Percentiles rank a stretch among this genome's conserved stretches.
These are phyloP conservation scores for Fusarium pseudograminearum DNA, from an alignment of 2,329 filamentous ascomycete genomes.

Conservation along the genomic window DNA sequence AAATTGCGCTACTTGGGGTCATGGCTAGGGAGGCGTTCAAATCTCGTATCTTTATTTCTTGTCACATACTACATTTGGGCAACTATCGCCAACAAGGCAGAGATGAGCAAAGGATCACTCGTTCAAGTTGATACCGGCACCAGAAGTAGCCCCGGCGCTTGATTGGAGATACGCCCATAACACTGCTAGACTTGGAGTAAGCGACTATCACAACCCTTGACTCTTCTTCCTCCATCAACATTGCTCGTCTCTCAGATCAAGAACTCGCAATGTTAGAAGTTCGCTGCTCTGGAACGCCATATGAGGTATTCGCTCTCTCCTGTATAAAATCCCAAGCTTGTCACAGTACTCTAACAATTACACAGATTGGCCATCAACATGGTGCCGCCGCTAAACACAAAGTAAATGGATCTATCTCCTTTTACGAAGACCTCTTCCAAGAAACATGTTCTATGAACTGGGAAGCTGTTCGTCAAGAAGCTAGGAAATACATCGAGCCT, in stretches of 20 bases:
- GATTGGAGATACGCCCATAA: background rate
- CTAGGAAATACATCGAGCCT: conserved; percentile 24
- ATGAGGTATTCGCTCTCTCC: conserved; percentile 1
- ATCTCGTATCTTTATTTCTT: too few relatives aligned
- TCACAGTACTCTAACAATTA: background rate
- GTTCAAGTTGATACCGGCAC: background rate
- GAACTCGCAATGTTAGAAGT: conserved; percentile 18
- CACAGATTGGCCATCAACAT: conserved; percentile 38
- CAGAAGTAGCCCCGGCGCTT: conserved; percentile 13
- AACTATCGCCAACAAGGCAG: too few relatives aligned
- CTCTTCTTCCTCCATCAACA: background rate
- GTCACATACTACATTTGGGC: too few relatives aligned
- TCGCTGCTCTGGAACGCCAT: conserved; percentile 25
- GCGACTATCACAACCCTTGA: background rate
- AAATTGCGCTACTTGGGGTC: too few relatives aligned
- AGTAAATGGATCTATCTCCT: conserved; percentile 30
- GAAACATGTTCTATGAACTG: conserved; percentile 37
- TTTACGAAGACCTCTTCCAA: conserved; percentile 34
- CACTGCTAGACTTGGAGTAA: conserved; percentile 15
- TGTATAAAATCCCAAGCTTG: rapidly evolving
- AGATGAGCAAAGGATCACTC: background rate
- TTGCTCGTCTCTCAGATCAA: too few relatives aligned
- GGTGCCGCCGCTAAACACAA: conserved; percentile 19
- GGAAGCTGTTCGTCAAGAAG: conserved; percentile 26
- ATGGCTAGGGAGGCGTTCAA: too few relatives aligned